These are phyloP conservation scores for Aspergillus avenaceus DNA, from an alignment of 495 filamentous ascomycete genomes.

Conservation along the genomic window DNA sequence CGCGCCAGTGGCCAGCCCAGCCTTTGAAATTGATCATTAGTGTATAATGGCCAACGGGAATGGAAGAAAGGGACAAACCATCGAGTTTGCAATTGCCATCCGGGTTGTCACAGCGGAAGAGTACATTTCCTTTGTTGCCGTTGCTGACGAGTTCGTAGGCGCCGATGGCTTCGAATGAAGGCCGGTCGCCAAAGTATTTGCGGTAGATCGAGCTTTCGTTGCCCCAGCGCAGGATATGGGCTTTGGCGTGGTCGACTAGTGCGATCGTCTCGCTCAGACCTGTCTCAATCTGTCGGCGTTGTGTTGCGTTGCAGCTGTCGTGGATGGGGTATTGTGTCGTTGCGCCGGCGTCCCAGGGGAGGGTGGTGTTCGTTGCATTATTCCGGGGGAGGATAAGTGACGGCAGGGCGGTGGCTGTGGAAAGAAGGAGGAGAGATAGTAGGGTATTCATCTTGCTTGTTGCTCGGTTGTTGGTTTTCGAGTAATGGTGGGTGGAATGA, in stretches of 20 bases:
- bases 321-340: constrained; percentile 44
- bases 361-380: background rate
- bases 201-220: constrained; percentile 46
- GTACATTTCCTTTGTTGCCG: constrained; percentile 40
- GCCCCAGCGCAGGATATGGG: constrained; percentile 45
- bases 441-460: background rate
- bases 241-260: constrained; percentile 46
- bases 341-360: constrained; percentile 20
- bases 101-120: constrained; percentile 56
- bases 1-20: constrained; percentile 58
- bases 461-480: background rate
- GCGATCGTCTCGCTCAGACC: constrained; percentile 45
- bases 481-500: background rate
- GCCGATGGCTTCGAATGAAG: constrained; percentile 47
- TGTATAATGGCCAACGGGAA: no score
- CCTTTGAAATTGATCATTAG: constrained; percentile 17
- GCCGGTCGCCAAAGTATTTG: constrained; percentile 53
- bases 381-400: background rate
- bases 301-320: constrained; percentile 51
- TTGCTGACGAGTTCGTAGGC: constrained; percentile 48
- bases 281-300: constrained; percentile 40
- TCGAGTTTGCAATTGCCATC: constrained; percentile 52
- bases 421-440: constrained; percentile 4
- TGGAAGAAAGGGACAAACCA: constrained; percentile 18
- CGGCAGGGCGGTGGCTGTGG: constrained; percentile 9